Conservation (phyloP, 2,329 filamentous ascomycete species). For the Piedraia hortae region DNA sequence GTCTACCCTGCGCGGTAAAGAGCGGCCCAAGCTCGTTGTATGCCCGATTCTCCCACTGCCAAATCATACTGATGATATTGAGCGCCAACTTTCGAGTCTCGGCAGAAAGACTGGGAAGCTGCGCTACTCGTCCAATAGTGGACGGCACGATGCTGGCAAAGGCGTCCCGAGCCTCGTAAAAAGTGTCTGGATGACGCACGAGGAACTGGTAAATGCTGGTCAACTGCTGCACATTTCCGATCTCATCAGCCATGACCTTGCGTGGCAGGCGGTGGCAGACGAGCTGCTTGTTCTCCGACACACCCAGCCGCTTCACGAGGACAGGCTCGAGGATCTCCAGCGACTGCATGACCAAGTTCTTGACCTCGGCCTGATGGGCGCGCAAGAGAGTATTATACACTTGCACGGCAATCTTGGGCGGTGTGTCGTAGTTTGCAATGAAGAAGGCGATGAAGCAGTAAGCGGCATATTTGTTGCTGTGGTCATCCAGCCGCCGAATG, state of each 20-base stretch:
- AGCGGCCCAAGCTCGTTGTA: slow-evolving; percentile 29
- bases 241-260: slow-evolving; percentile 78
- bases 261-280: slow-evolving; percentile 77
- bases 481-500: slow-evolving; percentile 83
- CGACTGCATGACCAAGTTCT: slow-evolving; percentile 75
- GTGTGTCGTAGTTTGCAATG: slow-evolving; percentile 89
- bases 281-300: slow-evolving; percentile 43
- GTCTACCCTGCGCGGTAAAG: slow-evolving; percentile 5
- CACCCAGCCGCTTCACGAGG: slow-evolving; percentile 54
- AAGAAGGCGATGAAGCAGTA: slow-evolving; percentile 96
- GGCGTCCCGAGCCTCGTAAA: slow-evolving; percentile 83
- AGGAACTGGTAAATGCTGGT: slow-evolving; percentile 95
- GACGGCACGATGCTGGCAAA: slow-evolving; percentile 73
- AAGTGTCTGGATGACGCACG: slow-evolving; percentile 70
- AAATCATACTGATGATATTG: slow-evolving; percentile 72
- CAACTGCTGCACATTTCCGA: slow-evolving; percentile 81
- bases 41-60: slow-evolving; percentile 72
- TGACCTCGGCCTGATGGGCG: slow-evolving; percentile 84
- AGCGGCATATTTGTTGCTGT: slow-evolving; percentile 95
- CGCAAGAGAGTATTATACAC: slow-evolving; percentile 79
- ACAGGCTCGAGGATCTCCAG: slow-evolving; percentile 88
- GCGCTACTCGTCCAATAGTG: slow-evolving; percentile 66
- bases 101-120: slow-evolving; percentile 55
- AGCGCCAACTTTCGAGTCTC: slow-evolving; percentile 80
- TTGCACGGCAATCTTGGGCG: slow-evolving; percentile 80